Base-by-base conservation (phyloP, 805 yeast genomes). In the Peterozyma xylosa region DNA sequence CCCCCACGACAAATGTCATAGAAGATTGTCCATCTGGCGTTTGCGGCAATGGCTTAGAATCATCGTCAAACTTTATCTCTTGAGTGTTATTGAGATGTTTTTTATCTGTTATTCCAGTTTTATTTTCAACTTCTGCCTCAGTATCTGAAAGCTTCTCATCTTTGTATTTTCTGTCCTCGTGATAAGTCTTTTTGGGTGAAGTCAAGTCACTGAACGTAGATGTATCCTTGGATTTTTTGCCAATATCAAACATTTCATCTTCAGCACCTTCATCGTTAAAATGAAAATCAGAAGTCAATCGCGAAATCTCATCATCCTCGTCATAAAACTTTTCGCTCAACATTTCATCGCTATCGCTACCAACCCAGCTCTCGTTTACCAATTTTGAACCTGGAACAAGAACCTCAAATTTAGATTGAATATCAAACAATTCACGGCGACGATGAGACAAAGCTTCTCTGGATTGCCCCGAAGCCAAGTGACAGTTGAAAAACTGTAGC, bases 391-490 rank as follows among this genome's bases (percentile, higher is more conserved):
- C 44, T 15, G 35, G 18, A 17, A 43, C 47, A 5, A 38, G 38
- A 11, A 48, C 38, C 7, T 33, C 38, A 13, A 48, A 43, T 41
- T 44, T 45, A 6, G 42, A 35, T 21, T 48, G 41, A 10, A 49
- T 49, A 16, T 49, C 48, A 29, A 30, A 44, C 14, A 49, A 40
- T 27, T 49, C 49, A 14, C 38, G 42, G 3, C 46, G 27, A 5
- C 51, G 37, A 15, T 43, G 42, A 11, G 35, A 33, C 30, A 49
- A 39, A 36, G 42, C 44, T 27, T 40, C 46, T 6, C 18, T 30
- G 13, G 47, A 43, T 36, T 44, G 47, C 3, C 85, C 82, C 14
- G 78, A 74, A 1, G 74, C 71, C 39, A 78, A 61, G 55, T 78
- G 85, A 52, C 78, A 67, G 49, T 79, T 74, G 16, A 78, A 55